phyloP scores from a whole-genome alignment of 495 filamentous ascomycete genomes.

The Daldinia childiae region DNA sequence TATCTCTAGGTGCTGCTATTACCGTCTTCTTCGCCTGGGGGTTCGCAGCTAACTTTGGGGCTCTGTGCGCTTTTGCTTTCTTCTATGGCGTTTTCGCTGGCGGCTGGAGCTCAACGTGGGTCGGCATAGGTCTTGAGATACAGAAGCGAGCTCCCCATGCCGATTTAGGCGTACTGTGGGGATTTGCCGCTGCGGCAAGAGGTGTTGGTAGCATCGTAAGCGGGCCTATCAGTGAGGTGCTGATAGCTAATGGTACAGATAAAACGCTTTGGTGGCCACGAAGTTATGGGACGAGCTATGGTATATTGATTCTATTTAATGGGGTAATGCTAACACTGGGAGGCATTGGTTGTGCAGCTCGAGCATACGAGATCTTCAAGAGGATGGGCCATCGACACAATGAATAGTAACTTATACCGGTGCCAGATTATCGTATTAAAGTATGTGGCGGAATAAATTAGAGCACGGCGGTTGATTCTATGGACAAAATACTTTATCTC shows the following conservation, averaged over 20 bases:
- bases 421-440: neutral
- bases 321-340: conserved; percentile 50
- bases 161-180: conserved; percentile 65
- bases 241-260: conserved; percentile 53
- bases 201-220: conserved; percentile 73
- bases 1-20: conserved; percentile 64
- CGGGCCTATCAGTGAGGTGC: conserved; percentile 67
- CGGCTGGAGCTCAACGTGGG: conserved; percentile 63
- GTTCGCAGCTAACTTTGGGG: conserved; percentile 60
- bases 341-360: conserved; percentile 27
- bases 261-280: conserved; percentile 22
- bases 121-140: conserved; percentile 66
- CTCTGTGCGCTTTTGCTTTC: conserved; percentile 72
- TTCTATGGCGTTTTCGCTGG: conserved; percentile 72
- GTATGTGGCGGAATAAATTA: neutral
- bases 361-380: conserved; percentile 22
- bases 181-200: conserved; percentile 68
- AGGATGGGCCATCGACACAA: conserved; percentile 30
- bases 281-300: conserved; percentile 60
- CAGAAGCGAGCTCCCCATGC: conserved; percentile 56
- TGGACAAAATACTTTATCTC: neutral
- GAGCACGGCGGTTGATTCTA: neutral
- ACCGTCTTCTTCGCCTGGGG: conserved; percentile 77
- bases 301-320: conserved; percentile 63
- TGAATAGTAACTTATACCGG: conserved; percentile 3